Percentiles rank a stretch among this genome's conserved stretches.
These are phyloP conservation scores for Xylaria sp. DNA, from an alignment of 2,329 filamentous ascomycete species.

Conservation along the genomic window DNA sequence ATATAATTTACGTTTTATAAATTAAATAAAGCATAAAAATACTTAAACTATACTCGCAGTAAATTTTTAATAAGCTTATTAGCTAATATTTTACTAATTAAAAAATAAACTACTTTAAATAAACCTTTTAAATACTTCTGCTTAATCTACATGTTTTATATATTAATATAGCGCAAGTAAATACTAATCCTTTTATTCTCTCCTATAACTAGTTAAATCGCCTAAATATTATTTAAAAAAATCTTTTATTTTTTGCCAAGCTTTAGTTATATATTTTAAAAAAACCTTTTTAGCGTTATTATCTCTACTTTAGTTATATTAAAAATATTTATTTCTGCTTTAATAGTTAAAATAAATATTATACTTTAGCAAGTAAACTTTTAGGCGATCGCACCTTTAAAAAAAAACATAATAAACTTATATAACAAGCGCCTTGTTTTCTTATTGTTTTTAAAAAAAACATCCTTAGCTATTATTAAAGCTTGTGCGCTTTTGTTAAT, in stretches of 20 bases:
- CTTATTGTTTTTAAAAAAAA: neutral
- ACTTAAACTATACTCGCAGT: no score
- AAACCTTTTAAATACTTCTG: neutral
- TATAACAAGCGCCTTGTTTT: neutral
- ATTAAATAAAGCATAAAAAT: no score
- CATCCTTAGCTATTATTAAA: neutral
- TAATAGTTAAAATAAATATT: neutral
- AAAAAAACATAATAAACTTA: neutral
- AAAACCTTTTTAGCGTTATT: neutral
- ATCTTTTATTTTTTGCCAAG: neutral
- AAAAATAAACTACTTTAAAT: neutral
- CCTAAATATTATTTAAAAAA: neutral
- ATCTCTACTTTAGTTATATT: neutral
- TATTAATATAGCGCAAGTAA: no score
- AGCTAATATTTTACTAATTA: neutral
- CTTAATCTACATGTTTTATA: constrained; percentile 4
- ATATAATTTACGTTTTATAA: no score
- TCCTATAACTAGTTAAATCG: neutral
- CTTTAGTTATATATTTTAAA: neutral
- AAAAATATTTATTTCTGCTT: neutral
- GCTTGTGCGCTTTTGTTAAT: neutral
- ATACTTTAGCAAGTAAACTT: neutral
- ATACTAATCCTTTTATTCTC: neutral
- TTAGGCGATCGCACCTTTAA: neutral
- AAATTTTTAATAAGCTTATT: neutral